Conservation (phyloP, 176 grass and related monocot genomes). For the Aegilops bicornis region DNA sequence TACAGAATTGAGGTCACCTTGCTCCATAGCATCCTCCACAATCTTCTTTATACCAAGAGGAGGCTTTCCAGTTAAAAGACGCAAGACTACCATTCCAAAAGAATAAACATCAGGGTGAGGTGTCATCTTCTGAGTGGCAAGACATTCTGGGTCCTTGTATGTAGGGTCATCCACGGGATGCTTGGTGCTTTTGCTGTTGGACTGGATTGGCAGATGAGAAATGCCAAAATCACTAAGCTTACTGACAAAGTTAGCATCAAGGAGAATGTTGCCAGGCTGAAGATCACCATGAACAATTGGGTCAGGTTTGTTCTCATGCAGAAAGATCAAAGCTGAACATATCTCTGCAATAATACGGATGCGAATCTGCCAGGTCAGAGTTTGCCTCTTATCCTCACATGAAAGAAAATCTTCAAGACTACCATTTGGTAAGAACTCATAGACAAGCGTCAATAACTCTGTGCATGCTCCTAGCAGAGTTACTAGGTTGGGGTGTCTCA, state of each 20-base stretch:
- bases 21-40: constrained; percentile 17
- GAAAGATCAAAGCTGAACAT: neutral
- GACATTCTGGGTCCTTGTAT: no score
- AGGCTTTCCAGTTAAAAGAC: no score
- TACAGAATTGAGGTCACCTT: no score
- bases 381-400: neutral
- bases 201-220: neutral
- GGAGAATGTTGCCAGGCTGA: neutral
- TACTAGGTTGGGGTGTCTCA: neutral
- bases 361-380: neutral
- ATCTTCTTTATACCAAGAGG: no score
- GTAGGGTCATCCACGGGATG: neutral
- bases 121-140: no score
- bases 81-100: no score
- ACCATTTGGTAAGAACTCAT: neutral
- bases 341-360: neutral
- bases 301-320: neutral
- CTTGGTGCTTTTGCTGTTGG: neutral
- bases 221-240: neutral
- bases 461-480: neutral
- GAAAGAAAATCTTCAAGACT: neutral
- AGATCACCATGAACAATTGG: neutral
- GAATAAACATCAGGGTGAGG: no score
- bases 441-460: neutral
- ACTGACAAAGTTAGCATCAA: neutral